These are phyloP conservation scores for Cydonia oblonga DNA, from an alignment of 331 rosid genomes.

Conservation along the genomic window DNA sequence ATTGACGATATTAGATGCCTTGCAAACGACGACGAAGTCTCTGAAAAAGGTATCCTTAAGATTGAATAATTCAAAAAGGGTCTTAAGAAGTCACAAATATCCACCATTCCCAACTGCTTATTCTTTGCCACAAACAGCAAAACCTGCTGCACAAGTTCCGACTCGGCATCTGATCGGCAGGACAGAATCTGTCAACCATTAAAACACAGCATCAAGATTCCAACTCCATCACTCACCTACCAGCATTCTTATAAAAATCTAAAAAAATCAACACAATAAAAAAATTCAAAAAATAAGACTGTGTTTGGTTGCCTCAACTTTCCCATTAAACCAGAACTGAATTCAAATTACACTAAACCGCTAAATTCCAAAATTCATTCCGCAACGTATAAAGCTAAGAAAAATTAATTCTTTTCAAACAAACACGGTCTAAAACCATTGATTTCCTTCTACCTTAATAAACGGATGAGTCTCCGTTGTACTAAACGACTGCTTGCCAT, in stretches of 20 bases:
- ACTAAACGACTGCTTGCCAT: slow-evolving; percentile 31
- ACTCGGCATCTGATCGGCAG: slow-evolving; percentile 56
- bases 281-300: background rate
- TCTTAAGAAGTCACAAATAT: slow-evolving; percentile 60
- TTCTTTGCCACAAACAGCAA: slow-evolving; percentile 49
- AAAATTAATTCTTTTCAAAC: background rate
- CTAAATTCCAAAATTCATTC: background rate
- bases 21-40: slow-evolving; percentile 38
- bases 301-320: background rate
- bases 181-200: slow-evolving; percentile 48
- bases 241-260: background rate
- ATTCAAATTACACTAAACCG: background rate
- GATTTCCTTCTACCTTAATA: slow-evolving; percentile 35
- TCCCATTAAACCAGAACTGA: background rate
- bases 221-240: background rate
- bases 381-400: background rate
- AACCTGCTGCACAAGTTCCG: slow-evolving; percentile 76
- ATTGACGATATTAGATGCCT: slow-evolving; percentile 46
- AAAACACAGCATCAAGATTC: slow-evolving; percentile 1
- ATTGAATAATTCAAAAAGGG: slow-evolving; percentile 53
- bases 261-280: background rate
- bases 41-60: slow-evolving; percentile 40
- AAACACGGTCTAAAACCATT: background rate
- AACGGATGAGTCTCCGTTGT: slow-evolving; percentile 48
- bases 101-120: slow-evolving; percentile 47